Conservation (phyloP, 805 yeast genomes). For the Kregervanrija fluxuum region DNA sequence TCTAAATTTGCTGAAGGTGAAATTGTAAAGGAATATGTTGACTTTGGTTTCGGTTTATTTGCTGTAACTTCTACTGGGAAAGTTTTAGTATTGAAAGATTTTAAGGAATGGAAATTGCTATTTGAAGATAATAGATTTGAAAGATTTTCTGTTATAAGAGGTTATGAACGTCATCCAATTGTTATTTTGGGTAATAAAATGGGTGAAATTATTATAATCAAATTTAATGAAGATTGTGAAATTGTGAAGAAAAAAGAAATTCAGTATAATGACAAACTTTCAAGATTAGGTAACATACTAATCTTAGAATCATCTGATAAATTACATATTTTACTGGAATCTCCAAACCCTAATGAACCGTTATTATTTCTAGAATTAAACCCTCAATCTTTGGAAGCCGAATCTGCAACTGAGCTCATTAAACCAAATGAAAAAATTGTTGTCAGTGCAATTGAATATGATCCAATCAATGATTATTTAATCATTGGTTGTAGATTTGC, state of each 20-base stretch:
- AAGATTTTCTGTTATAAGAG: slow-evolving; percentile 23
- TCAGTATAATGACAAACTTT: slow-evolving; percentile 26
- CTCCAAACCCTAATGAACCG: slow-evolving; percentile 59
- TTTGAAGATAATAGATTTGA: slow-evolving; percentile 21
- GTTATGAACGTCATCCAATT: slow-evolving; percentile 14
- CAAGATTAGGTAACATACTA: slow-evolving; percentile 43
- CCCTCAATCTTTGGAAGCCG: slow-evolving; percentile 20
- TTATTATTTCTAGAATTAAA: slow-evolving; percentile 37
- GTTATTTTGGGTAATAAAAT: slow-evolving; percentile 25
- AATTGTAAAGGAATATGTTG: slow-evolving; percentile 52
- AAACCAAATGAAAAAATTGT: slow-evolving; percentile 37
- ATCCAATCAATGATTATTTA: slow-evolving; percentile 32
- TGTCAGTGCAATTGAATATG: slow-evolving; percentile 48
- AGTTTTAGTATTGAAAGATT: slow-evolving; percentile 29
- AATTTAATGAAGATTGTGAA: slow-evolving; percentile 32
- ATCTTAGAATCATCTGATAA: slow-evolving; percentile 21
- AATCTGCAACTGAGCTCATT: slow-evolving; percentile 4
- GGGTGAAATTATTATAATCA: slow-evolving; percentile 39
- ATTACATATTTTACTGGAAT: slow-evolving; percentile 44
- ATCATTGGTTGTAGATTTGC: slow-evolving; percentile 70
- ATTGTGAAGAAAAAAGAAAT: slow-evolving; percentile 19
- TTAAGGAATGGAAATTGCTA: slow-evolving; percentile 22
- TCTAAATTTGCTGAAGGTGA: slow-evolving; percentile 38
- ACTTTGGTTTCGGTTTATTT: slow-evolving; percentile 38
- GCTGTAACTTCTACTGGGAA: slow-evolving; percentile 56